Conservation (phyloP, 176 grass and related monocot species). For the Eleusine coracana region DNA sequence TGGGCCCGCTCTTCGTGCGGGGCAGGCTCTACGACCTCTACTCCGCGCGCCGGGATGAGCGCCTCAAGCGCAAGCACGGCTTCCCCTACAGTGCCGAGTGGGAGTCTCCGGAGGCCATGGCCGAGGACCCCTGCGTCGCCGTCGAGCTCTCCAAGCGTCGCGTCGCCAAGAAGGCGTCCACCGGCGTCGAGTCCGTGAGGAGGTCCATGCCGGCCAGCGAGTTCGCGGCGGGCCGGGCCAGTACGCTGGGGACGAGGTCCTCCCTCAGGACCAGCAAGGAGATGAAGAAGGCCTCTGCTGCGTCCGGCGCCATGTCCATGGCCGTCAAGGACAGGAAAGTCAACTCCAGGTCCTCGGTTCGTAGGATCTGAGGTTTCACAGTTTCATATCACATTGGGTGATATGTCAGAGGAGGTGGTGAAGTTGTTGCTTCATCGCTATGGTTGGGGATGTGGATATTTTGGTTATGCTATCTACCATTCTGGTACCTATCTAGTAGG, state of each 20-base stretch:
- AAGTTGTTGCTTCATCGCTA: not conserved
- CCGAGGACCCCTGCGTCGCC: constrained; percentile 70
- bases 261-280: constrained; percentile 74
- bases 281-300: constrained; percentile 59
- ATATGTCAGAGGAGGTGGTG: not conserved
- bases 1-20: constrained; percentile 68
- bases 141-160: constrained; percentile 69
- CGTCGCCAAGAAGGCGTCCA: constrained; percentile 45
- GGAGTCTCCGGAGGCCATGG: constrained; percentile 23
- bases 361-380: constrained; percentile 31
- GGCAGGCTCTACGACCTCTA: constrained; percentile 87
- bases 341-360: constrained; percentile 23
- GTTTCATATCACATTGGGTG: not conserved
- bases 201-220: constrained; percentile 51
- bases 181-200: constrained; percentile 48
- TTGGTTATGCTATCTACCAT: not conserved
- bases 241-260: constrained; percentile 40
- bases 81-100: constrained; percentile 45
- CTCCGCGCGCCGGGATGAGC: constrained; percentile 76
- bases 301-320: constrained; percentile 11
- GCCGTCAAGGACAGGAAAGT: constrained; percentile 37
- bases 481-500: not conserved
- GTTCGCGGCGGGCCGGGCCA: constrained; percentile 32
- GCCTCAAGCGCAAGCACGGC: constrained; percentile 75
- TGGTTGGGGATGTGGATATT: constrained; percentile 29